Base-by-base conservation (phyloP, 2,329 filamentous ascomycete species). In the Macroventuria anomochaeta region DNA sequence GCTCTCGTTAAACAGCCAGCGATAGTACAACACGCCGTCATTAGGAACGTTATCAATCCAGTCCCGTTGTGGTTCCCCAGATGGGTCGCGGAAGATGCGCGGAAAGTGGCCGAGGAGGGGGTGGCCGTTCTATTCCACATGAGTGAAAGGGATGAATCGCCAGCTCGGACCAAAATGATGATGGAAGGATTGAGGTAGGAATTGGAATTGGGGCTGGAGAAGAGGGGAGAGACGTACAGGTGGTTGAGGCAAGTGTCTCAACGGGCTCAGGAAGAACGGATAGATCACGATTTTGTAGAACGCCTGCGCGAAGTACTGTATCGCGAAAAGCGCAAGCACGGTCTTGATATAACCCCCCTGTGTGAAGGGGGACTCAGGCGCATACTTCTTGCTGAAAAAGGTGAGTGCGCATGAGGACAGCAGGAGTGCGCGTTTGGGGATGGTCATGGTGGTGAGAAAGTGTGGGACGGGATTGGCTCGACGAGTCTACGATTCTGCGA, bases 241-340 rank as follows among this genome's bases (percentile, higher is more conserved):
- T 5, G 84, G 82, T 11, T 76, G 73, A 3, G 85, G 85, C 26
- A 89, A 67, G 62, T 85, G 74, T 55, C 83, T 79, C 39, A 88
- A 62, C 2, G 85, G 84, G 32, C 80, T 85, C 55, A 88, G 75
- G 55, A 79, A 83, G 28, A 77, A 72, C 3, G 85, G 86, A 62
- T 85, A 88, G 36, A 88, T 62, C 8, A 86, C 42, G 0, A 83
- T 64, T 5, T 49, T 67, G 71, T 76, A 85, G 21, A 72, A 59
- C 3, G 63, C 63, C 58, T 72, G 76, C 1, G 65, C 46, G 3
- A 75, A 33, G 20, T 77, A 63, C 39, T 75, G 67, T 1, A 76
- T 18, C 7, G 73, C 28, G 57, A 77, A 81, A 2, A 82, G 52
- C n/a, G 74, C 63, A 0, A 72, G 6, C 3, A 75, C 71, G 6